Percentiles rank a stretch among this genome's conserved stretches.
These are phyloP conservation scores for Colletotrichum gloeosporioides DNA, from an alignment of 2,329 filamentous ascomycete species.

Conservation along the genomic window DNA sequence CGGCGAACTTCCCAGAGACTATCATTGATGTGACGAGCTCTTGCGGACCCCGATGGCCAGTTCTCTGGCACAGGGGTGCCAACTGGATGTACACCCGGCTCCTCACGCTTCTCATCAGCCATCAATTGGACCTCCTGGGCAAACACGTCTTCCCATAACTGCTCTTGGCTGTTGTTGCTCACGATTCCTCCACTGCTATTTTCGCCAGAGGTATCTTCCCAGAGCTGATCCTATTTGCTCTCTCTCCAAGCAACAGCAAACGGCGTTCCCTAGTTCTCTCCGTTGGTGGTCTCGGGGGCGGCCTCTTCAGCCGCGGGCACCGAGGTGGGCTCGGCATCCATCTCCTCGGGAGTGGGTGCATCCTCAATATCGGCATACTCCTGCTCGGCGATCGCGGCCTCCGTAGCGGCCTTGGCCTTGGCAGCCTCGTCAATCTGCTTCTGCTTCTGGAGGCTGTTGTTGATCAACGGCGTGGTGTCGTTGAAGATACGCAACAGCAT, in stretches of 20 bases:
- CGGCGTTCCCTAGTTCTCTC: background rate
- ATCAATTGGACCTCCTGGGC: background rate
- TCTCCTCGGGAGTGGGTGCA: slow-evolving; percentile 38
- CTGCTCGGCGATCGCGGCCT: slow-evolving; percentile 23
- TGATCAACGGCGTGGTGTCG: slow-evolving; percentile 83
- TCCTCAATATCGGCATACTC: slow-evolving; percentile 40
- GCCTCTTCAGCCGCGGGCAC: background rate
- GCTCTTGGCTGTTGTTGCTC: background rate
- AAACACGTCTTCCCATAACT: background rate
- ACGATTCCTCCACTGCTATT: background rate
- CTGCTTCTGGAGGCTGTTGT: slow-evolving; percentile 62
- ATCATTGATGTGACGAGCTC: background rate
- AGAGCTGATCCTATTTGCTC: background rate
- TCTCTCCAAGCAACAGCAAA: background rate
- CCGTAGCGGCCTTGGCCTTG: slow-evolving; percentile 38
- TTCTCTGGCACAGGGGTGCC: background rate
- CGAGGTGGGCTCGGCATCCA: slow-evolving; percentile 2
- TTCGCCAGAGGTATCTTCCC: background rate
- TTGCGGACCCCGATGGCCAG: background rate
- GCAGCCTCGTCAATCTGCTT: slow-evolving; percentile 36
- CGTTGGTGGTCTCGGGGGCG: background rate
- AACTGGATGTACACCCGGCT: background rate
- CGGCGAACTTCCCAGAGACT: background rate
- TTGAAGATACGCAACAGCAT: slow-evolving; percentile 93
- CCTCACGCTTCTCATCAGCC: background rate